phyloP scores from a whole-genome alignment of 805 yeast species.

The Suhomyces sp. region DNA sequence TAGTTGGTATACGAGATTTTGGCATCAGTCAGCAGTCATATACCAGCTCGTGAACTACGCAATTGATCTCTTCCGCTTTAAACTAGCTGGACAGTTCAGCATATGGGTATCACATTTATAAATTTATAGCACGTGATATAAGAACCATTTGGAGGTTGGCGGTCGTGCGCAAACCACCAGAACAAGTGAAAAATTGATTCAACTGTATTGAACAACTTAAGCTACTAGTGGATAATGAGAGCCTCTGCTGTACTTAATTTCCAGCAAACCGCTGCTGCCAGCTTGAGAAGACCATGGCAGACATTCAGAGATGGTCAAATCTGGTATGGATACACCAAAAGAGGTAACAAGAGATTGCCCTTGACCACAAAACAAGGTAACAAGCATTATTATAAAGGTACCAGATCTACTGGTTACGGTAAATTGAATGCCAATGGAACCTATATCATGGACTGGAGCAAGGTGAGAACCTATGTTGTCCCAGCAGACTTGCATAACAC shows the following conservation, averaged over 20 bases:
- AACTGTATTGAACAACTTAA: background rate
- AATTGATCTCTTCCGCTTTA: background rate
- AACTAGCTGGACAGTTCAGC: background rate
- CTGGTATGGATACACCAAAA: slow-evolving; percentile 74
- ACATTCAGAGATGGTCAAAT: slow-evolving; percentile 77
- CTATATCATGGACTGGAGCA: slow-evolving; percentile 75
- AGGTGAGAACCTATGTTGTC: slow-evolving; percentile 86
- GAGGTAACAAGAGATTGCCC: slow-evolving; percentile 80
- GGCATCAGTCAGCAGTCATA: background rate
- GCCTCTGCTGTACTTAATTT: slow-evolving; percentile 45
- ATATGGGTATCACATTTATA: background rate
- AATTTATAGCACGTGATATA: background rate
- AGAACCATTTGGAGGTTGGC: background rate
- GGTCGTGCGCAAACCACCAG: background rate
- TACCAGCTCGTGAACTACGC: background rate
- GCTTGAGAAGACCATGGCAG: slow-evolving; percentile 85
- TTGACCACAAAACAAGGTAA: slow-evolving; percentile 92
- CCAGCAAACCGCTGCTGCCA: slow-evolving; percentile 31
- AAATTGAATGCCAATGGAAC: slow-evolving; percentile 68
- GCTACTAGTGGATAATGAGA: slow-evolving; percentile 40
- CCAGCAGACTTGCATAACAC: slow-evolving; percentile 48
- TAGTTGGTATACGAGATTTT: background rate
- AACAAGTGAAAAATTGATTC: background rate
- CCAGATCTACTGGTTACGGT: slow-evolving; percentile 93
- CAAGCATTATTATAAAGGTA: slow-evolving; percentile 92